Evolutionary conservation across 805 yeast genomes (phyloP), one percentile per base, ranked within the genome.

Genomic region (Komagataella phaffii): DNA sequence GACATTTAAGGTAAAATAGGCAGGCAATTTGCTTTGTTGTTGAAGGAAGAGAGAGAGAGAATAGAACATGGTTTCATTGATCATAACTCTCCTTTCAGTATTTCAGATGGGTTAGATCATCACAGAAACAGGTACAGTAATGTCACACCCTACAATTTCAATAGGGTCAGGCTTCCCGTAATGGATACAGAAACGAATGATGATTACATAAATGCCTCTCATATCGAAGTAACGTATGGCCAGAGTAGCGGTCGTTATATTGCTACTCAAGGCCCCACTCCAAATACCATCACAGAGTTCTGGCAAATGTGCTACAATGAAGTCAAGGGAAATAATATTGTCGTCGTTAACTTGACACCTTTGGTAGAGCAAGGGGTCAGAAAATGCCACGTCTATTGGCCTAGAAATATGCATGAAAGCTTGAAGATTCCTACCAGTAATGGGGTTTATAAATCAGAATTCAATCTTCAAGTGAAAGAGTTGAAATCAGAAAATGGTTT

Each of bases 291-390:
- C 14, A 66, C 63, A 45, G 72, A 71, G 49, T 77, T 77, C 57
- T 77, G 81, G 81, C 64, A 71, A 44, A 66, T 60, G 68, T 62
- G 64, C 50, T 56, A 57, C 49, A 57, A 61, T 24, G 57, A 65
- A n/a, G 54, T 60, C 10, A 17, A 50, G 30, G 54, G 56, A 4
- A 47, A 55, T 19, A 52, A 55, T 6, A 74, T 80, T 3, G 76
- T 78, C 1, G 68, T 85, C 8, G 79, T 84, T 14, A 85, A 85
- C 91, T 75, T 85, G 44, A 85, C 95, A 0, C 88, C 93, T 0
- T 64, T 87, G 30, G 57, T 54, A 12, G 81, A 76, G 55, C 55
- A 59, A 8, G 67, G 67, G 2, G 56, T 65, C 40, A 63, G 62
- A 19, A 75, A 75, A 57, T 75, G 80, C 54, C 56, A 53, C 53